A percentile compares a stretch with the other conserved stretches of the same genome.
Conservation (phyloP, 805 yeast genomes). For the Suhomyces sp. region DNA sequence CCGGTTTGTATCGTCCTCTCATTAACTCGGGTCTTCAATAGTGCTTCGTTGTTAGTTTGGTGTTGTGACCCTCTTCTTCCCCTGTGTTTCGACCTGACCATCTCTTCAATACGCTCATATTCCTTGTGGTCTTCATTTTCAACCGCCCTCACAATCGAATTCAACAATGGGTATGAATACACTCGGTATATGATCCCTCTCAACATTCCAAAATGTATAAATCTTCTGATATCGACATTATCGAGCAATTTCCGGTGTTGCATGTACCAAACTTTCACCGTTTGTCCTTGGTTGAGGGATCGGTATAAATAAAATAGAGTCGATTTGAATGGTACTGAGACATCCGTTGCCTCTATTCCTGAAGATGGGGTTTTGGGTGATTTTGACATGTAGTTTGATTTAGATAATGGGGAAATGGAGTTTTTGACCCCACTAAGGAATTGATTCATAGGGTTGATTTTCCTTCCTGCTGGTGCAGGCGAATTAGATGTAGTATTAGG, state of each 20-base stretch:
- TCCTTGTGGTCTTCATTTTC: slow-evolving; percentile 28
- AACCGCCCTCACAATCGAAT: slow-evolving; percentile 35
- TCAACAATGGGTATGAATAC: slow-evolving; percentile 67
- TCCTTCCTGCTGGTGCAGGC: slow-evolving; percentile 7
- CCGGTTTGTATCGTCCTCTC: slow-evolving; percentile 18
- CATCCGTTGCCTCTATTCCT: slow-evolving; percentile 7
- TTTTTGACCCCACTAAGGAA: slow-evolving; percentile 4
- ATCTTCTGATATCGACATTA: slow-evolving; percentile 78
- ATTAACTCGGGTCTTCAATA: slow-evolving; percentile 14
- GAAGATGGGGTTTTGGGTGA: slow-evolving; percentile 8
- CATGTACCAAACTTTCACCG: slow-evolving; percentile 78
- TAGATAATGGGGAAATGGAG: slow-evolving; percentile 11
- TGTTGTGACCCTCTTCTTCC: slow-evolving; percentile 4
- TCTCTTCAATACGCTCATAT: slow-evolving; percentile 10
- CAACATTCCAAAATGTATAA: slow-evolving; percentile 82
- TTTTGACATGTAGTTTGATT: slow-evolving; percentile 6
- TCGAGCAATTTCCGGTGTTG: slow-evolving; percentile 58
- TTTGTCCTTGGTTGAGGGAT: slow-evolving; percentile 73
- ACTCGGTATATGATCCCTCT: slow-evolving; percentile 82
- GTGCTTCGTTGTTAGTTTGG: slow-evolving; percentile 6
- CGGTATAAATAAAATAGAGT: slow-evolving; percentile 71
- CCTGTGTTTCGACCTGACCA: slow-evolving; percentile 15
- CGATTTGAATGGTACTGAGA: slow-evolving; percentile 58
- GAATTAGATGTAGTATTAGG: slow-evolving; percentile 8
- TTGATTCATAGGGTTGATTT: slow-evolving; percentile 8